Conservation (phyloP, 768 basidiomycete genomes). For the Brasilioporus rufonigricans region DNA sequence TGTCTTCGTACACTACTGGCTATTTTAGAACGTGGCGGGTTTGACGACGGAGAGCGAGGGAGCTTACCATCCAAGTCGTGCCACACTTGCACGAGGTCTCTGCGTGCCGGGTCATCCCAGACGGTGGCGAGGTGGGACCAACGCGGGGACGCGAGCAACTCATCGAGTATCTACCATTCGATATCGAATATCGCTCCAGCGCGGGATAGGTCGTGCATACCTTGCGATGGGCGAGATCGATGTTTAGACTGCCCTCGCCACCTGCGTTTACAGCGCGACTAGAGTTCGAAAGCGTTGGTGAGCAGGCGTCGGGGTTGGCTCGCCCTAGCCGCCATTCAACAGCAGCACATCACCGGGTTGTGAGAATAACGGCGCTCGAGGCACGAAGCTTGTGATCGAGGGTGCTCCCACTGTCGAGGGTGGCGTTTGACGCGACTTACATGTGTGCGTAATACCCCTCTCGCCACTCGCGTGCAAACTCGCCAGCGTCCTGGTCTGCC, state of each 20-base stretch:
- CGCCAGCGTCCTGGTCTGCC: slow-evolving; percentile 23
- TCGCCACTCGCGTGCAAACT: slow-evolving; percentile 59
- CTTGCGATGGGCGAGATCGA: slow-evolving; percentile 57
- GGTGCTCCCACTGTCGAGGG: neutral
- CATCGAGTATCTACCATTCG: slow-evolving; percentile 49
- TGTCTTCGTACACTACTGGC: slow-evolving; percentile 56
- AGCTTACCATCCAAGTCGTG: slow-evolving; percentile 52
- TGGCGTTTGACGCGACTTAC: slow-evolving; percentile 6
- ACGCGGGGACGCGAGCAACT: slow-evolving; percentile 45
- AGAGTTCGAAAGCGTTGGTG: accelerated
- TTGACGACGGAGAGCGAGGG: neutral
- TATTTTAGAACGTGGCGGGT: neutral
- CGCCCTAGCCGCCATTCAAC: too few species aligned
- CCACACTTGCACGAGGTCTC: slow-evolving; percentile 52
- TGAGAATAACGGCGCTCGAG: too few species aligned
- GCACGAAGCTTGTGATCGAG: too few species aligned
- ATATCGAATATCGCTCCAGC: too few species aligned
- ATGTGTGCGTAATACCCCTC: slow-evolving; percentile 39
- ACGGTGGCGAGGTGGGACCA: slow-evolving; percentile 49
- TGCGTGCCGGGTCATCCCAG: slow-evolving; percentile 45
- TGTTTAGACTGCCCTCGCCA: slow-evolving; percentile 45
- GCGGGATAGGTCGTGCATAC: slow-evolving; percentile 27
- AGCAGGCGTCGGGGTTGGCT: too few species aligned
- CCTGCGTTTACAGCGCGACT: slow-evolving; percentile 46
- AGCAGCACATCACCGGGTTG: too few species aligned